These are phyloP conservation scores for Moniliella sp. DNA, from an alignment of 1,284 basidiomycete genomes.

Conservation along the genomic window DNA sequence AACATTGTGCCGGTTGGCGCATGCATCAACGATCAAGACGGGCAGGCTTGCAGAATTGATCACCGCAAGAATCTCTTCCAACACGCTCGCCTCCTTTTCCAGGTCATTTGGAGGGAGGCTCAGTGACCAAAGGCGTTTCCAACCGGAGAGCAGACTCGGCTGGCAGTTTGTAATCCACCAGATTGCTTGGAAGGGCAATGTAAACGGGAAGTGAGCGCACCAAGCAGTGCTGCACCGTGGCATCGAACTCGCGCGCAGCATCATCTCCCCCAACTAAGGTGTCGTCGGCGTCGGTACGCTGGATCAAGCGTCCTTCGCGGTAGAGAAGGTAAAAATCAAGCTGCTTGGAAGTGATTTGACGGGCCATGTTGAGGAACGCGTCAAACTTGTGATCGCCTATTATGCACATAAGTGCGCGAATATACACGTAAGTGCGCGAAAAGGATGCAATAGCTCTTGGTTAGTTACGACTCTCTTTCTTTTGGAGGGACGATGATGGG, in stretches of 20 bases:
- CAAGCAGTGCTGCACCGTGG: slow-evolving; percentile 53
- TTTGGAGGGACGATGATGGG: too few species aligned
- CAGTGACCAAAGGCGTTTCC: slow-evolving; percentile 37
- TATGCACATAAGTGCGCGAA: too few species aligned
- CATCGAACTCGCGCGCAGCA: slow-evolving; percentile 53
- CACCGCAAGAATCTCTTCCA: slow-evolving; percentile 43
- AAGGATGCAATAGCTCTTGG: too few species aligned
- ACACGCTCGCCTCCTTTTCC: slow-evolving; percentile 40
- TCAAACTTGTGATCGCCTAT: slow-evolving; percentile 39
- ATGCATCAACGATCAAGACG: slow-evolving; percentile 68
- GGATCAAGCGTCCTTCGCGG: too few species aligned
- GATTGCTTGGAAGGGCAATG: slow-evolving; percentile 63
- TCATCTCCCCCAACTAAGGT: too few species aligned
- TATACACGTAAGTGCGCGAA: too few species aligned
- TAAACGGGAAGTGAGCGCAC: slow-evolving; percentile 62
- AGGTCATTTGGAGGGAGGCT: slow-evolving; percentile 38
- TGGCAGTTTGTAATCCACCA: slow-evolving; percentile 51
- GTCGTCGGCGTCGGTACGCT: too few species aligned
- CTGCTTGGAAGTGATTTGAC: slow-evolving; percentile 50
- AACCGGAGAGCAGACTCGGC: slow-evolving; percentile 48
- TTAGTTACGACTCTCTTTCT: too few species aligned
- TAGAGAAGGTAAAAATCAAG: too few species aligned
- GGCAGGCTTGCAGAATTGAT: slow-evolving; percentile 49
- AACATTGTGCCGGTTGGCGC: slow-evolving; percentile 60
- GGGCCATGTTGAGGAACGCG: slow-evolving; percentile 55